phyloP scores from a whole-genome alignment of 495 filamentous ascomycete genomes.

The Tetracladium setigerum region DNA sequence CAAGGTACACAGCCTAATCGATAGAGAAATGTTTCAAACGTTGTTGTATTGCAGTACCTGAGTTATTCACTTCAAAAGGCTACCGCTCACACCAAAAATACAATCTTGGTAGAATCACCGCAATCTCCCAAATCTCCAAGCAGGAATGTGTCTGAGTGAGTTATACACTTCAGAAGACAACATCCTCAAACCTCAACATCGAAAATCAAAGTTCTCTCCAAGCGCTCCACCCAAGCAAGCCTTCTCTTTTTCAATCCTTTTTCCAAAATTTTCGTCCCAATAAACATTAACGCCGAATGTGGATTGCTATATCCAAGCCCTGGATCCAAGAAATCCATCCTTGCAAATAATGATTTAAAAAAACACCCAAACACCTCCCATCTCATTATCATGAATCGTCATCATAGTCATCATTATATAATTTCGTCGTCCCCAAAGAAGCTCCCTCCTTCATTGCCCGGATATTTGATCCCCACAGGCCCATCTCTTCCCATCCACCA shows the following conservation, averaged over 20 bases:
- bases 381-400: not conserved
- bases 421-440: slow-evolving; percentile 11
- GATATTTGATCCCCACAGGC: not conserved
- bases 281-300: not conserved
- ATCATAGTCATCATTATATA: slow-evolving; percentile 6
- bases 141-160: not conserved
- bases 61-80: too few species aligned
- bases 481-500: slow-evolving; percentile 6
- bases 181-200: too few species aligned
- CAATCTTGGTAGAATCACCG: too few species aligned
- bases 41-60: too few species aligned
- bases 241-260: not conserved
- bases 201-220: too few species aligned
- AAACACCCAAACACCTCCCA: not conserved
- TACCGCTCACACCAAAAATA: too few species aligned
- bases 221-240: not conserved
- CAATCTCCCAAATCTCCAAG: too few species aligned
- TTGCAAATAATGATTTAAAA: not conserved
- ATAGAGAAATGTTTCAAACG: too few species aligned
- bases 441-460: not conserved
- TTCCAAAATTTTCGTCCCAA: not conserved
- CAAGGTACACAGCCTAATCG: too few species aligned
- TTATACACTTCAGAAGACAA: slow-evolving; percentile 8
- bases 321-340: not conserved
- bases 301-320: not conserved